phyloP scores from a whole-genome alignment of 768 basidiomycete species.

The Pulveroboletus sp. region DNA sequence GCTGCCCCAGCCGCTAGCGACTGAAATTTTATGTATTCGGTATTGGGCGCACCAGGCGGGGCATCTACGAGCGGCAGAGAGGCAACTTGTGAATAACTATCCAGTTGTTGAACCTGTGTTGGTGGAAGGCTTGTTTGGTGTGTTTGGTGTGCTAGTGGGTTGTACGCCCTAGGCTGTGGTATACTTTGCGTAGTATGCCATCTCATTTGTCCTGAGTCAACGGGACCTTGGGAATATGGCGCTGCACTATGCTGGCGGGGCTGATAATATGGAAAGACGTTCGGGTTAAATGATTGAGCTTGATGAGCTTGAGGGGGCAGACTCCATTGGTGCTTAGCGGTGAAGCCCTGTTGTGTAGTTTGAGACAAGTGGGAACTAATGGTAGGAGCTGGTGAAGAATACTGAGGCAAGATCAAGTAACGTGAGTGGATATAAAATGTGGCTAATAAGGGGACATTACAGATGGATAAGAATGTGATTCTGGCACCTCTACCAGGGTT shows the following conservation, averaged over 20 bases:
- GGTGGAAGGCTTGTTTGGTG: conserved; percentile 4
- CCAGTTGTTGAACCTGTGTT: conserved; percentile 10
- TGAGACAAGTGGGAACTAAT: background rate
- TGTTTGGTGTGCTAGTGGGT: background rate
- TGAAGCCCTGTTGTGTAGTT: conserved; percentile 3
- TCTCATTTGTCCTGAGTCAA: conserved; percentile 5
- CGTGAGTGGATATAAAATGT: conserved; percentile 3
- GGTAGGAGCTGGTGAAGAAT: background rate
- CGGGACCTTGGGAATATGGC: conserved; percentile 1
- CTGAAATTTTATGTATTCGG: background rate
- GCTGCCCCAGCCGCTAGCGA: background rate
- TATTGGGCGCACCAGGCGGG: conserved; percentile 9
- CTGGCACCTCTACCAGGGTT: conserved; percentile 31
- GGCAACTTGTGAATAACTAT: conserved; percentile 1
- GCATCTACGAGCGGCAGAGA: background rate
- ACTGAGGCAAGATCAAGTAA: conserved; percentile 9
- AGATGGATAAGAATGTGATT: conserved; percentile 11
- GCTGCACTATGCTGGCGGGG: background rate
- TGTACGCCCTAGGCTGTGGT: conserved; percentile 2
- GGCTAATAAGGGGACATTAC: conserved; percentile 9
- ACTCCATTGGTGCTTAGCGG: background rate
- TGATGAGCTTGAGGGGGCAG: background rate
- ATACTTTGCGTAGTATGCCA: conserved; percentile 12
- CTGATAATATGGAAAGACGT: conserved; percentile 2
- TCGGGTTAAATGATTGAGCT: background rate